These are phyloP conservation scores for Lipomyces yamadae DNA, from an alignment of 805 yeast genomes.

Conservation along the genomic window DNA sequence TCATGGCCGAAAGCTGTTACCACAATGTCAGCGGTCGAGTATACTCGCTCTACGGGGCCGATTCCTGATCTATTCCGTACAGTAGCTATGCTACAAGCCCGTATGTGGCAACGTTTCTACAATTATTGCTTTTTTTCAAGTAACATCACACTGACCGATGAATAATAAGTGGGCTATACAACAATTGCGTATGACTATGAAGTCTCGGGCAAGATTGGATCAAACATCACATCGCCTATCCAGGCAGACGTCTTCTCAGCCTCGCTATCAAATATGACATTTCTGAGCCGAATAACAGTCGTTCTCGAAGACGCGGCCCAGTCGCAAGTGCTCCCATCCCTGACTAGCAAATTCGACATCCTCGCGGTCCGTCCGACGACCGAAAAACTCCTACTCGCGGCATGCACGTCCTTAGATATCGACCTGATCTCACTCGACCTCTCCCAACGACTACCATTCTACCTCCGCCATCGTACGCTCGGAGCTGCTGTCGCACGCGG, in stretches of 20 bases:
- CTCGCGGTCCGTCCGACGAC: constrained; percentile 79
- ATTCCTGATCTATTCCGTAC: constrained; percentile 33
- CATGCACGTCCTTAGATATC: constrained; percentile 75
- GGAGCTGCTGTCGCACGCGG: constrained; percentile 87
- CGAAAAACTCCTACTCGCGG: constrained; percentile 77
- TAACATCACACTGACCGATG: background rate
- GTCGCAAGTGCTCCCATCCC: constrained; percentile 60
- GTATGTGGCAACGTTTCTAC: constrained; percentile 26
- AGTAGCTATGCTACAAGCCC: constrained; percentile 40
- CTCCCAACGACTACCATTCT: constrained; percentile 68
- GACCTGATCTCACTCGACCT: constrained; percentile 80
- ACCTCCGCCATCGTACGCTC: constrained; percentile 79
- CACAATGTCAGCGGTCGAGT: constrained; percentile 20
- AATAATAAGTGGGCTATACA: constrained; percentile 59
- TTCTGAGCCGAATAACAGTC: constrained; percentile 69
- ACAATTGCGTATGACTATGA: constrained; percentile 75
- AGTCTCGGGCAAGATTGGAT: constrained; percentile 40
- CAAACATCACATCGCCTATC: constrained; percentile 28
- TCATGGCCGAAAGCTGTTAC: constrained; percentile 44
- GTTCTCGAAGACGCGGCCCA: constrained; percentile 77
- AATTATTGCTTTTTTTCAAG: background rate
- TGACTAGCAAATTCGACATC: constrained; percentile 67
- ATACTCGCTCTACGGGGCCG: constrained; percentile 18
- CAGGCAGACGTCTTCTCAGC: constrained; percentile 10
- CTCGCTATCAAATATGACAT: constrained; percentile 10